phyloP scores from a whole-genome alignment of 495 filamentous ascomycete species.

The Cenococcum geophilum region DNA sequence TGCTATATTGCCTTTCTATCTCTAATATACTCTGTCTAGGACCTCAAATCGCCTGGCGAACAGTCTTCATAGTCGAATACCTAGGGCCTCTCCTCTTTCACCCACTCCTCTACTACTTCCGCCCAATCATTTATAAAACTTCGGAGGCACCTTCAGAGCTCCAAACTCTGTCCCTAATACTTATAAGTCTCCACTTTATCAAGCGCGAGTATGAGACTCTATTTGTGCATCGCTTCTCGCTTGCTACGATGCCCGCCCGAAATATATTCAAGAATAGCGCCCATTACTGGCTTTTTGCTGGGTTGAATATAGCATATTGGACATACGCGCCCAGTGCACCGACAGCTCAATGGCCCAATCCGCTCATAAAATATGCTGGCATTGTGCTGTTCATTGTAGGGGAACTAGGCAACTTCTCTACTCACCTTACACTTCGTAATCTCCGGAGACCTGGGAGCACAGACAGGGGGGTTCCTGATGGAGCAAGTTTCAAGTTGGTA shows the following conservation, averaged over 20 bases:
- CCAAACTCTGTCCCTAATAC: slow-evolving; percentile 63
- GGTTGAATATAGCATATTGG: slow-evolving; percentile 75
- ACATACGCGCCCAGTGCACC: slow-evolving; percentile 69
- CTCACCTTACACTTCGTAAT: slow-evolving; percentile 67
- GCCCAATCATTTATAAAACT: slow-evolving; percentile 65
- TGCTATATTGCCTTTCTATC: background rate
- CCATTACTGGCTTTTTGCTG: slow-evolving; percentile 84
- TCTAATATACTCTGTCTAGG: slow-evolving; percentile 46
- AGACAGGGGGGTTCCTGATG: slow-evolving; percentile 77
- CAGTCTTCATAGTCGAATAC: slow-evolving; percentile 93
- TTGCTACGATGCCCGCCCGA: slow-evolving; percentile 79
- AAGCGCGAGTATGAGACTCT: slow-evolving; percentile 94
- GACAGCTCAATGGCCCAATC: slow-evolving; percentile 46
- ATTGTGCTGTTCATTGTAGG: slow-evolving; percentile 65
- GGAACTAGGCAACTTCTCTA: slow-evolving; percentile 71
- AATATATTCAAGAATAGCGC: slow-evolving; percentile 88
- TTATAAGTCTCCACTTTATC: slow-evolving; percentile 76
- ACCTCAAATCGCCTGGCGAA: slow-evolving; percentile 86
- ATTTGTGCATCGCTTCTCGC: slow-evolving; percentile 92
- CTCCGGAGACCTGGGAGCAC: slow-evolving; percentile 76
- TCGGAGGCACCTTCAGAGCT: slow-evolving; percentile 52
- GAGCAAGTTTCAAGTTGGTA: slow-evolving; percentile 77
- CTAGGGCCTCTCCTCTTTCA: slow-evolving; percentile 90
- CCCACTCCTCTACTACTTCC: slow-evolving; percentile 61
- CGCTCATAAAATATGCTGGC: slow-evolving; percentile 52